Conservation (phyloP, 768 basidiomycete species). For the Mycena latifolia region DNA sequence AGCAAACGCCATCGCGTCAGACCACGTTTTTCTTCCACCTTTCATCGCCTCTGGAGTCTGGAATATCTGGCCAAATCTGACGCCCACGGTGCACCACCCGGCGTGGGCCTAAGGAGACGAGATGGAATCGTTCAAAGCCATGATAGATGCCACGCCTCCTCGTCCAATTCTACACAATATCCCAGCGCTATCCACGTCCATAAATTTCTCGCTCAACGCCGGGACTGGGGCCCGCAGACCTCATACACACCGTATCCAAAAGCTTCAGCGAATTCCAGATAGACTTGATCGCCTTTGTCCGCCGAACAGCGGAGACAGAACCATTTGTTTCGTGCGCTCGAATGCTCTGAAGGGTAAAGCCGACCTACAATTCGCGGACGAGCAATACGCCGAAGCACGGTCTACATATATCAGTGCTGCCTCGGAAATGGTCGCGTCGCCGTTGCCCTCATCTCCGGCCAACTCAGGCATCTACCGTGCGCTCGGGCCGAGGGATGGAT, state of each 20-base stretch:
- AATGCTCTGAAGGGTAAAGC: slow-evolving; percentile 15
- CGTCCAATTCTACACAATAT: background rate
- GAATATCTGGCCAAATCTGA: no score
- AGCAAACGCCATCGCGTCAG: no score
- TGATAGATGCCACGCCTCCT: background rate
- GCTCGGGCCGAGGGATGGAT: no score
- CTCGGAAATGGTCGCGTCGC: no score
- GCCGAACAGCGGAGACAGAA: background rate
- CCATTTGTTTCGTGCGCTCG: slow-evolving; percentile 18
- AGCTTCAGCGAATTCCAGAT: background rate
- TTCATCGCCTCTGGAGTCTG: no score
- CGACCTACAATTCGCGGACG: background rate
- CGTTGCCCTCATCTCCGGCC: no score
- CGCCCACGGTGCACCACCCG: no score
- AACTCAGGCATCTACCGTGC: no score
- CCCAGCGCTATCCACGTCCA: background rate
- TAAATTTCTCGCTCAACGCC: background rate
- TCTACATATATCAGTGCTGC: background rate
- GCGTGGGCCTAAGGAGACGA: no score
- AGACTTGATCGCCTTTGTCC: slow-evolving; percentile 3
- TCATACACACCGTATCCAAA: background rate
- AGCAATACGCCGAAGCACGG: background rate
- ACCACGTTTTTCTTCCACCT: no score
- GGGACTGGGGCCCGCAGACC: background rate
- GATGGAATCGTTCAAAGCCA: no score